Evolutionary conservation across 306 rosid genomes (phyloP), one percentile per base, ranked within the genome.

Genomic region (Carpinus viminea): DNA sequence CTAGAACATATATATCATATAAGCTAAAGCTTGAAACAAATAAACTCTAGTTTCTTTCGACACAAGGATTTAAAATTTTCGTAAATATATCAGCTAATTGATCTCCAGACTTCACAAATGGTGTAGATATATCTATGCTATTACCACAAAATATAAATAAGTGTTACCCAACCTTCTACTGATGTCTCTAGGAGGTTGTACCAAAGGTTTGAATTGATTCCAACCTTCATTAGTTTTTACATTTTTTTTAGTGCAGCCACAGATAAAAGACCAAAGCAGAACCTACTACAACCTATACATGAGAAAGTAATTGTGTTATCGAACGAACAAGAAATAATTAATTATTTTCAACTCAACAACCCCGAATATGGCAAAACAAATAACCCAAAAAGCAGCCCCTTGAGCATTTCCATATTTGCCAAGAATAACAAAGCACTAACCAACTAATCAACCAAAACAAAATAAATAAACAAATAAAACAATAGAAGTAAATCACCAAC

Each of bases 201-300:
- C 47, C n/a, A 34, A 64, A 64, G 47, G 70, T 13, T 34, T 64
- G 47, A 64, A 64, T 64, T 31, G n/a, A 64, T 64, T 31, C 70
- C 65, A 10, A 11, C 34, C 65, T 20, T 59, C 56, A 16, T 52
- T 13, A 4, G 56, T 52, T 54, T 12, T 13, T 12, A 4, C 12
- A 1, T 61, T 12, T 7, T 8, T 36, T 64, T 34, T 7, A 16
- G 31, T 28, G 70, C 47, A 64, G 70, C 69, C 69, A 62, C 69
- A 15, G 17, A 2, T 34, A 64, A 17, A 34, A n/a, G n/a, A n/a
- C 46, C 46, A 64, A 34, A 64, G 65, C 36, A 59, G 28, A 36
- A 34, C 70, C 47, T 64, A 64, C 18, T 21, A 64, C 45, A 31
- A 64, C 45, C 20, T 16, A 64, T 34, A 2, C 43, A 64, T 34